Base-by-base conservation (phyloP, 345 rosid genomes). In the Pistacia integerrima region DNA sequence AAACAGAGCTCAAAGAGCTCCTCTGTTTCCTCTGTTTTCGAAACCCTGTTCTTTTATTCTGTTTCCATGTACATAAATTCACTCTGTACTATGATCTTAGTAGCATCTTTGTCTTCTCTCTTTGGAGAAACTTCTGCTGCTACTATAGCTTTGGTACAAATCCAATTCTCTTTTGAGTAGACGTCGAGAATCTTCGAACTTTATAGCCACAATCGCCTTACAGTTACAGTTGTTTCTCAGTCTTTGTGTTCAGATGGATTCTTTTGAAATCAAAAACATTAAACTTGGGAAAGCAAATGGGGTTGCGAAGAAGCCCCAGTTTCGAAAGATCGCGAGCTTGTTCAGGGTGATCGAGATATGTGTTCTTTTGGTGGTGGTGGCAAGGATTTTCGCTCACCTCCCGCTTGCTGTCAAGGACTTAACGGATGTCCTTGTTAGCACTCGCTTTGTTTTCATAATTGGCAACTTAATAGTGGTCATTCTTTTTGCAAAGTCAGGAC, bases 391-490 rank as follows among this genome's bases (percentile, higher is more conserved):
- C 18, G 54, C 80, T 57, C 83, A 83, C 2, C 86, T 93, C 17
- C 89, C 93, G 5, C 63, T 73, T 35, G 86, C 93, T 5, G 85
- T 92, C 33, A 90, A 74, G 84, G 88, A 78, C 81, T 65, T 88
- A n/a, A 67, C 85, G 10, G 70, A 77, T 68, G 64, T 81, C 75
- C 84, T 94, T 4, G 83, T 70, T 8, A 92, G 96, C 74, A 94
- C 97, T 4, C 83, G 87, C 30, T 94, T 97, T 49, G 87, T 94
- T 56, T 97, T 97, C 81, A 71, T 97, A 17, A 28, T 94, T 0
- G 99, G 97, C 13, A 97, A 97, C 83, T 85, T 71, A 22, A 94
- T 97, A 69, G 86, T 94, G 69, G 80, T 91, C 82, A 87, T 83
- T 59, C 91, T 97, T 62, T 91, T 94, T 12, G 88, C 82, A 5